phyloP scores from a whole-genome alignment of 805 yeast species.

The Saccharomycopsis synnaedendra region DNA sequence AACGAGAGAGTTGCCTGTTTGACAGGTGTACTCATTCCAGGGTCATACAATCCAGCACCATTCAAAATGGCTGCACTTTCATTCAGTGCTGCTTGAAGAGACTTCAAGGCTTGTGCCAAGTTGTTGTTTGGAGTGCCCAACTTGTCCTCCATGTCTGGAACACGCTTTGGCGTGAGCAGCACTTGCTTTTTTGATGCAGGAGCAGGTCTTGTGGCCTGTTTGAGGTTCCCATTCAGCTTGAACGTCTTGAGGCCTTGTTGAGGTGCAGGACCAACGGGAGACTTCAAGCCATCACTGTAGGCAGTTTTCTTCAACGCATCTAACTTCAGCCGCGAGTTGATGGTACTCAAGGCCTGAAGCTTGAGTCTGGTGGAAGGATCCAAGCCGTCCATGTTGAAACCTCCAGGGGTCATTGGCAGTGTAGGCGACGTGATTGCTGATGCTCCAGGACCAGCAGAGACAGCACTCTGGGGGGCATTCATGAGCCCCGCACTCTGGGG shows the following conservation, averaged over 20 bases:
- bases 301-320: constrained; percentile 26
- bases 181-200: background rate
- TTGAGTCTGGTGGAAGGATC: constrained; percentile 34
- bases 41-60: constrained; percentile 13
- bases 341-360: constrained; percentile 56
- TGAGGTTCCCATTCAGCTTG: background rate
- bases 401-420: constrained; percentile 17
- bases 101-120: constrained; percentile 12
- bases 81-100: constrained; percentile 7
- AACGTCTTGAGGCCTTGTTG: background rate
- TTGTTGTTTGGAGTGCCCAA: constrained; percentile 5
- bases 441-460: background rate
- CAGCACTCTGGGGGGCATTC: background rate
- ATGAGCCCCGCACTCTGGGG: constrained; percentile 2
- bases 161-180: background rate
- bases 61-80: constrained; percentile 3
- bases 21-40: constrained; percentile 14
- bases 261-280: background rate
- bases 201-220: background rate
- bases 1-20: constrained; percentile 11
- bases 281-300: background rate
- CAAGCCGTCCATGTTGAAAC: constrained; percentile 14
- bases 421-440: constrained; percentile 14
- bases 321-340: constrained; percentile 38
- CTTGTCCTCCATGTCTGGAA: background rate